Percentiles rank a stretch among this genome's conserved stretches.
Evolutionary conservation across 2,329 filamentous ascomycete species (phyloP).

Genomic region (Diplodia seriata): DNA sequence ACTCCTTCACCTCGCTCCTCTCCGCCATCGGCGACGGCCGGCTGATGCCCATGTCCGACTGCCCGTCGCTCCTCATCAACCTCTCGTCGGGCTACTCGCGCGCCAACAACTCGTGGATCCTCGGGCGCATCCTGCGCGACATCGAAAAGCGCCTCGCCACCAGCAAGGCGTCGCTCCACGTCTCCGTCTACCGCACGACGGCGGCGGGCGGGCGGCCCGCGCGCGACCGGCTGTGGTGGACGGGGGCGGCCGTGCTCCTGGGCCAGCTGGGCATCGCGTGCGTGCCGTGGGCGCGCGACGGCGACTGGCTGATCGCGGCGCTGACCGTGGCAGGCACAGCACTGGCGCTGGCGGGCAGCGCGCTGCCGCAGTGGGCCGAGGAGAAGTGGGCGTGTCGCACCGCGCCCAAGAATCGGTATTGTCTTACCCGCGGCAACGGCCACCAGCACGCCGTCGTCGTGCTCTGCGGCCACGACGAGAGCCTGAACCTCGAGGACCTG

Average conservation of each 20-base stretch:
- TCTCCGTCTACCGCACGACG: slow-evolving; percentile 15
- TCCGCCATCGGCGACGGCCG: slow-evolving; percentile 26
- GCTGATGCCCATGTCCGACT: slow-evolving; percentile 28
- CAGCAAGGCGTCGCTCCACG: neutral
- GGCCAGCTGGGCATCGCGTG: neutral
- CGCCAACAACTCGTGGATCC: slow-evolving; percentile 23
- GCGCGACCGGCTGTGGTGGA: neutral
- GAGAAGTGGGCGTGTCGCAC: slow-evolving; percentile 21
- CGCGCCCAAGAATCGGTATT: neutral
- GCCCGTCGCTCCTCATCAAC: slow-evolving; percentile 12
- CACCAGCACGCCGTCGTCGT: slow-evolving; percentile 19
- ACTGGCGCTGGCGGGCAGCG: slow-evolving; percentile 13
- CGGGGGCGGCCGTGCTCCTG: neutral
- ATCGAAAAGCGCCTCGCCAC: neutral
- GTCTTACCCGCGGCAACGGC: slow-evolving; percentile 26
- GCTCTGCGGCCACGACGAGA: neutral
- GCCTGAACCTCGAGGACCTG: slow-evolving; percentile 28
- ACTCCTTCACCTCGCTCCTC: slow-evolving; percentile 22
- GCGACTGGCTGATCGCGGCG: slow-evolving; percentile 15
- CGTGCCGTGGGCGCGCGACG: neutral
- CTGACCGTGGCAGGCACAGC: slow-evolving; percentile 5
- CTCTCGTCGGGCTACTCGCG: neutral
- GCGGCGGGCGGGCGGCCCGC: neutral
- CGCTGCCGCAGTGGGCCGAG: slow-evolving; percentile 13
- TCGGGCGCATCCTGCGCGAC: slow-evolving; percentile 29